phyloP scores from a whole-genome alignment of 2,329 filamentous ascomycete species.

The Penicillium carneum region DNA sequence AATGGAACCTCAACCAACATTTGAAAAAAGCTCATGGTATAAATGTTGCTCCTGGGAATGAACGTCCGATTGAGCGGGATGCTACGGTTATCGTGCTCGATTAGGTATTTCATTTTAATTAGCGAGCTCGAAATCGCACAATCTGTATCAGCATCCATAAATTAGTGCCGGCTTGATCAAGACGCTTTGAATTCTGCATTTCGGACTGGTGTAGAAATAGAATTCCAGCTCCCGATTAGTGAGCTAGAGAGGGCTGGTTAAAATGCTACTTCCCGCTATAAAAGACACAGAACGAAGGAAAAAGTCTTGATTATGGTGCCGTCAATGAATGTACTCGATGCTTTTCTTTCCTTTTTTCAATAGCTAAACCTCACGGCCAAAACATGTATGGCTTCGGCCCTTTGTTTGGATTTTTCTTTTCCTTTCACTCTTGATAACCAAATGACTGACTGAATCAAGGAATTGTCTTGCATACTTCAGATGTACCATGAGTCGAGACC shows the following conservation, averaged over 20 bases:
- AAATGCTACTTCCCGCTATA: neutral
- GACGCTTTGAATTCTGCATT: neutral
- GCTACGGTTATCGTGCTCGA: constrained; percentile 19
- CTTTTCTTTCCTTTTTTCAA: neutral
- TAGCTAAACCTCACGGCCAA: neutral
- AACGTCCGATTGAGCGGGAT: constrained; percentile 9
- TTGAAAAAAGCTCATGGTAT: constrained; percentile 44
- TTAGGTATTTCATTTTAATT: neutral
- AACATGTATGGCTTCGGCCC: neutral
- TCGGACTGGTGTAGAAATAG: neutral
- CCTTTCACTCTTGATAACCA: neutral
- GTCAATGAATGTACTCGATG: neutral
- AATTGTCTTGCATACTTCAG: too few species aligned
- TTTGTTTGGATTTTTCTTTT: neutral
- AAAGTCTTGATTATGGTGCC: neutral
- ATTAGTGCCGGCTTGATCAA: neutral
- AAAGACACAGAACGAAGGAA: neutral
- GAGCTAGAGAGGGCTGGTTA: neutral
- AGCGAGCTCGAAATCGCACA: neutral
- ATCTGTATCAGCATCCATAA: neutral
- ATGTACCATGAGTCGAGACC: neutral
- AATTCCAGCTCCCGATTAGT: too few species aligned
- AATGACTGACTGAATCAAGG: neutral
- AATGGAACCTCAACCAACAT: constrained; percentile 50
- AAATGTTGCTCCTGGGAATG: constrained; percentile 20